Conservation (phyloP, 2,329 filamentous ascomycete genomes). For the Malbranchea cinnamomea region DNA sequence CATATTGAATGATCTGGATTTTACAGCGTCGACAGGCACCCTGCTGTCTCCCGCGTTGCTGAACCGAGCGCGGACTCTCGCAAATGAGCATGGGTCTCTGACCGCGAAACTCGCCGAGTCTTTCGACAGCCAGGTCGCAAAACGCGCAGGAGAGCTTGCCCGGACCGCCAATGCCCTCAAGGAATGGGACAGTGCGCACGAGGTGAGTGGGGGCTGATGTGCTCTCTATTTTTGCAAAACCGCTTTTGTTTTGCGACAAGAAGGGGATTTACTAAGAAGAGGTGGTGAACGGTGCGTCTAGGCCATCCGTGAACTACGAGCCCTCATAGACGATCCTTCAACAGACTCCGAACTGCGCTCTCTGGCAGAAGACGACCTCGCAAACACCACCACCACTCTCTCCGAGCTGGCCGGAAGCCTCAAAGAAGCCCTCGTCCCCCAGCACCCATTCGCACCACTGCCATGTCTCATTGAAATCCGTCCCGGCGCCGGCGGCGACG, state of each 20-base stretch:
- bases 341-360: constrained; percentile 45
- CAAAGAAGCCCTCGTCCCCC: constrained; percentile 64
- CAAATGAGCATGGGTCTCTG: constrained; percentile 40
- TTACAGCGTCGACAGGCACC: constrained; percentile 1
- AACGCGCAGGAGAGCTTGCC: constrained; percentile 41
- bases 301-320: constrained; percentile 53
- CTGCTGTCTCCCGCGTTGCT: constrained; percentile 40
- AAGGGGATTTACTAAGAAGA: background rate
- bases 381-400: constrained; percentile 47
- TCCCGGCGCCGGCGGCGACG: constrained; percentile 79
- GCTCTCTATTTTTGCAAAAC: too few relatives aligned
- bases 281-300: constrained; percentile 17
- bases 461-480: constrained; percentile 86
- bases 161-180: constrained; percentile 37
- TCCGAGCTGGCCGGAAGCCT: constrained; percentile 50
- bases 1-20: background rate
- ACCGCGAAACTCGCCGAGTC: constrained; percentile 36
- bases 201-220: too few relatives aligned
- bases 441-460: constrained; percentile 77
- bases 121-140: constrained; percentile 43
- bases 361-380: constrained; percentile 54
- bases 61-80: constrained; percentile 38
- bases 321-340: constrained; percentile 54
- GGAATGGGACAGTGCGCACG: constrained; percentile 43
- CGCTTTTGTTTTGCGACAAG: background rate